Evolutionary conservation across 306 rosid genomes (phyloP), one percentile per base, ranked within the genome.

Genomic region (Vigna trinervia): DNA sequence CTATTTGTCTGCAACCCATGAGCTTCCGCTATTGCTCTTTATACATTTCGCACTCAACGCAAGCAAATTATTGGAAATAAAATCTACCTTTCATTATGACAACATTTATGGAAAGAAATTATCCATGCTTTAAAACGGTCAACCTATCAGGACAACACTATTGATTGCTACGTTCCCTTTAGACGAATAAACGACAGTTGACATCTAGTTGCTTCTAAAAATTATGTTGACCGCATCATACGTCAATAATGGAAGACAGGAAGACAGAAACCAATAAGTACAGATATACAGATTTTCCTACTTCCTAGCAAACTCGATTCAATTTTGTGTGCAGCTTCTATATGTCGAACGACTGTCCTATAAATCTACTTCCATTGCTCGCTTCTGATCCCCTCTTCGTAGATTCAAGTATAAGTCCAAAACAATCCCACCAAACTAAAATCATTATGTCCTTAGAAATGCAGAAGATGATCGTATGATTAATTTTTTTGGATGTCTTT

Each of bases 231-330:
- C 72, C 45, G 59, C 38, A 62, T 39, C 19, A 74, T 6, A 69
- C 17, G 66, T 52, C 26, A 19, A 43, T 54, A 19, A 43, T 54
- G 61, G 63, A 38, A 30, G 34, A 30, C 34, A 4, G 34, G 34
- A 30, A 30, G 34, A 43, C 48, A 63, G 17, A 74, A 54, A 57
- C 26, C 17, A 23, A 10, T 45, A 69, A 26, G 56, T 43, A 61
- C 19, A 65, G 68, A 71, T 75, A 71, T 82, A 71, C 80, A 75
- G 26, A 73, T 73, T 71, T 82, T 63, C 68, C 80, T 59, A 74
- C 50, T 65, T 71, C 66, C 80, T 68, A 41, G 15, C 67, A 60
- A 59, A 61, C 80, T 75, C 59, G 46, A 60, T 14, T 75, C 57
- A 51, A 58, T 10, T 36, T 74, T 78, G 47, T 39, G 34, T 17